Evolutionary conservation across 2,329 filamentous ascomycete genomes (phyloP), one percentile per base, ranked within the genome.

Genomic region (Microsporum canis): DNA sequence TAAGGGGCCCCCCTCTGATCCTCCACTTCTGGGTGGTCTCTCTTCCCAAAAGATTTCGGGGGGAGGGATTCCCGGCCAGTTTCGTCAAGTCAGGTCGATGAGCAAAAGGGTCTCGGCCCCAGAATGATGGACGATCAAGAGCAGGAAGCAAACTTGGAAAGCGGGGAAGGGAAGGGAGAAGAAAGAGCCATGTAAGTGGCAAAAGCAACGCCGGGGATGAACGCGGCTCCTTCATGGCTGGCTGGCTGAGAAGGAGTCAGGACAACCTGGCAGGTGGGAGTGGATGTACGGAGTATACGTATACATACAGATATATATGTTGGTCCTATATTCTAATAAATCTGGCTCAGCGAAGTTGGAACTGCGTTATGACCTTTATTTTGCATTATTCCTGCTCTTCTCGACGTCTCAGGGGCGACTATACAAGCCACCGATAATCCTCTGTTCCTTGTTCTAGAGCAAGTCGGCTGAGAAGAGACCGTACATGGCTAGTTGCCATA

Each of bases 401-500:
- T 33, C 47, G 5, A 31, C 23, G 27, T 12, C 47, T 8, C 14
- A 29, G 10, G 47, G 10, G 2, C 7, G 27, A 51, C 47, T 51
- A 51, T 53, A 10, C 49, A 53, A 53, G 49, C 49, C 49, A 53
- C 49, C 49, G 49, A 47, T 47, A n/a, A 47, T 47, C 49, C 33
- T 53, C 31, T 10, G 49, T 53, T 53, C 49, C 49, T 33, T 53
- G 49, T 43, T 43, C 39, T 6, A 23, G 39, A n/a, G 39, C 39
- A 41, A 36, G 39, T 17, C 39, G 4, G 39, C 17, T 41, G 39
- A 41, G 38, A 14, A 14, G n/a, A 14, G 38, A 14, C 4, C 8
- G 38, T 41, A 41, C 12, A 10, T 10, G n/a, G 5, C 17, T 49
- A 49, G 45, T 12, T 49, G 27, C 23, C 23, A 27, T 49, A 17